Percentiles rank a stretch among this genome's conserved stretches.
These are phyloP conservation scores for Neohortaea acidophila DNA, from an alignment of 495 filamentous ascomycete genomes.

Conservation along the genomic window DNA sequence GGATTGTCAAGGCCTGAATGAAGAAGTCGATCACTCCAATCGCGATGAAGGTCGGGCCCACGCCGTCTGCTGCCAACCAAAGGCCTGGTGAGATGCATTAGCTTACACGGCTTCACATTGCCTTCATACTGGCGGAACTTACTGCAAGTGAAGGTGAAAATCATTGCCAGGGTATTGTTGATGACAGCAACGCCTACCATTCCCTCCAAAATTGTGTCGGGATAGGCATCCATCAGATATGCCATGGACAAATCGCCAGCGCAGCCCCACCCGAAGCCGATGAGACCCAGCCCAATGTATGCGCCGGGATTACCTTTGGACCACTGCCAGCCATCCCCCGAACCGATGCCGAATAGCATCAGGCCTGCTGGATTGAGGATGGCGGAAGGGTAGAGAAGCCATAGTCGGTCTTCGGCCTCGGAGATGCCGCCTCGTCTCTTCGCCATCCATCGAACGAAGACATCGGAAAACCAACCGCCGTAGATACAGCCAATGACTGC, in stretches of 20 bases:
- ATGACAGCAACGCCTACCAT: constrained; percentile 29
- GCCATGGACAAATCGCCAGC: constrained; percentile 24
- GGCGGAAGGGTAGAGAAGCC: constrained; percentile 24
- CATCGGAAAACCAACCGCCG: constrained; percentile 27
- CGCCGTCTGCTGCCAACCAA: constrained; percentile 2
- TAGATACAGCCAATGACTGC: constrained; percentile 26
- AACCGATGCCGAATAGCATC: constrained; percentile 26
- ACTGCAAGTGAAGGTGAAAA: constrained; percentile 23
- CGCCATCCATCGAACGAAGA: constrained; percentile 26
- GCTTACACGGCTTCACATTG: neutral
- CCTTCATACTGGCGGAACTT: neutral
- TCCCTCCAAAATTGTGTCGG: constrained; percentile 26
- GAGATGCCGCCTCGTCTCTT: constrained; percentile 22
- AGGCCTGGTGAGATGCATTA: neutral
- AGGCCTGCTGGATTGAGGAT: constrained; percentile 24
- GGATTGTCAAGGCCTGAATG: constrained; percentile 3
- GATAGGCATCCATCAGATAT: constrained; percentile 23
- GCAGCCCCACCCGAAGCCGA: constrained; percentile 28
- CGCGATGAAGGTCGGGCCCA: constrained; percentile 6
- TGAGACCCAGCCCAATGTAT: constrained; percentile 24
- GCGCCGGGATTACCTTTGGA: constrained; percentile 5
- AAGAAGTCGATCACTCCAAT: constrained; percentile 5
- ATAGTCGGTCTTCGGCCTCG: constrained; percentile 27
- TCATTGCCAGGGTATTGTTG: constrained; percentile 27
- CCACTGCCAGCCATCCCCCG: constrained; percentile 16